Base-by-base conservation (phyloP, 768 basidiomycete species). In the Phanerochaete carnosa region DNA sequence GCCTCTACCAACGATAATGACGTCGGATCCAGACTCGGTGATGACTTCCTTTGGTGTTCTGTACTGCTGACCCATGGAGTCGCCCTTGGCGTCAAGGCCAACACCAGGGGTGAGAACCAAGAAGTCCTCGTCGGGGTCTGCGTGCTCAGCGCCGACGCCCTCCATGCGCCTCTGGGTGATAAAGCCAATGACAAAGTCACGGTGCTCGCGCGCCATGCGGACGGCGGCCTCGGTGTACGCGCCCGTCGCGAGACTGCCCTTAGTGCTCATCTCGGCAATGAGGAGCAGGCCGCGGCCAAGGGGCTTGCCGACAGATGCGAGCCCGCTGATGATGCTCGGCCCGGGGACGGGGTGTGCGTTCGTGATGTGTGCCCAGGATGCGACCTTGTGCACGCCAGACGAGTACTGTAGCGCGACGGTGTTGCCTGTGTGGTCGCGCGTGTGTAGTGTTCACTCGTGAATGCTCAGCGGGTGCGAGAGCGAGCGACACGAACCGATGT, bases 281-380 rank as follows among this genome's bases (percentile, higher is more conserved):
- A 99, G 80, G 49, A 99, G 79, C 19, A 98, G 83, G 0, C 93
- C 97, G 13, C 97, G 84, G 1, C 87, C 86, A 16, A 94, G 81
- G 0, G 95, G 92, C 9, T 87, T 74, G 43, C 97, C 97, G 37
- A 98, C 84, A 6, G 89, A 88, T 1, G 90, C 79, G 32, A 99
- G 88, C 16, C 97, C 96, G n/a, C 85, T 80, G 64, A 99, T 83
- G 65, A 98, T 87, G 15, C 94, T 94, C 2, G 95, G 94, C n/a
- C 97, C 97, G 2, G 97, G 95, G 35, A 98, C 87, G 11, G 90
- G 85, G 73, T 98, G 97, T 1, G 97, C 97, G 72, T 99, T 98
- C 55, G 95, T 98, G 68, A 99, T 86, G 69, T 99, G 94, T 12
- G 97, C 84, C 97, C 97, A 99, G 51, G 82, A 87, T 32, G 96